Evolutionary conservation across 2,329 filamentous ascomycete species (phyloP).

Genomic region (Talaromyces islandicus): DNA sequence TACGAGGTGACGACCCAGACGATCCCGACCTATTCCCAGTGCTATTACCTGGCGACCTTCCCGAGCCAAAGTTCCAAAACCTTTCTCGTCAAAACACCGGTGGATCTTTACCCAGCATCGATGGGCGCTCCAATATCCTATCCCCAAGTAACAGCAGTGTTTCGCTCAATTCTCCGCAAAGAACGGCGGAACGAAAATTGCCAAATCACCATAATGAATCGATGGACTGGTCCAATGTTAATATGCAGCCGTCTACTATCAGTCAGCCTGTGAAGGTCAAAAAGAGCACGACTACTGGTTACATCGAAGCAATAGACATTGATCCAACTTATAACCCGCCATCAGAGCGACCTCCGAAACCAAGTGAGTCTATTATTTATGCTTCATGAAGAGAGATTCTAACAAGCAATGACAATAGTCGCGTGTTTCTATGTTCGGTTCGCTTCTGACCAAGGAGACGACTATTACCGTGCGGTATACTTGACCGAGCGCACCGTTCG

Average conservation of each 20-base stretch:
- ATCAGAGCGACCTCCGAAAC: slow-evolving; percentile 62
- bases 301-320: slow-evolving; percentile 89
- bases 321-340: slow-evolving; percentile 79
- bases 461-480: slow-evolving; percentile 80
- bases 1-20: slow-evolving; percentile 40
- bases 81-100: slow-evolving; percentile 23
- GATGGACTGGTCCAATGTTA: slow-evolving; percentile 19
- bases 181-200: slow-evolving; percentile 14
- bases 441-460: slow-evolving; percentile 47
- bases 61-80: slow-evolving; percentile 25
- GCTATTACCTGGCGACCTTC: slow-evolving; percentile 26
- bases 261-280: slow-evolving; percentile 27
- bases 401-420: slow-evolving; percentile 43
- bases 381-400: slow-evolving; percentile 13
- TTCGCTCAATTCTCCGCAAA: slow-evolving; percentile 32
- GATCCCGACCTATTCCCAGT: slow-evolving; percentile 42
- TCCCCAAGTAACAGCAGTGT: slow-evolving; percentile 37
- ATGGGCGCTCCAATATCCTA: slow-evolving; percentile 25
- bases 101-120: slow-evolving; percentile 28
- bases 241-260: slow-evolving; percentile 16
- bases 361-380: slow-evolving; percentile 41
- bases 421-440: slow-evolving; percentile 82
- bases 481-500: slow-evolving; percentile 68
- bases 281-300: slow-evolving; percentile 51
- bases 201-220: slow-evolving; percentile 17